Evolutionary conservation across 306 rosid genomes (phyloP), one percentile per base, ranked within the genome.

Genomic region (Sophora flavescens): DNA sequence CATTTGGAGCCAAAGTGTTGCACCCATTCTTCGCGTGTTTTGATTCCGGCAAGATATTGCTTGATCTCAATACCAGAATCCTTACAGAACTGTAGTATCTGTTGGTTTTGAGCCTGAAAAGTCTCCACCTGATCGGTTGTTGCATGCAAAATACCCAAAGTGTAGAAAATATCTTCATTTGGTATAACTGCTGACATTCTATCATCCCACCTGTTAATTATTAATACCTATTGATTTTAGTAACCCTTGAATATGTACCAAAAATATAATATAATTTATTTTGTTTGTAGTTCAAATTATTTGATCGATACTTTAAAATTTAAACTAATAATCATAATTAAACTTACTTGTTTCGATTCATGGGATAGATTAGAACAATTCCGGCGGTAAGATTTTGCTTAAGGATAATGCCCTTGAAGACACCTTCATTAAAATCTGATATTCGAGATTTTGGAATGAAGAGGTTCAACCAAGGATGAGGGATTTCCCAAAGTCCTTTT

Each of bases 391-490:
- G 52, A 6, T 78, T 85, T 17, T 82, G 83, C 14, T 86, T 83
- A n/a, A 78, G 84, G 75, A 88, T 28, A 33, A 90, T 90, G 76
- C 57, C 68, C 42, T 61, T 77, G 73, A 83, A 88, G 41, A 90
- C 93, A 3, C 88, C 87, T 0, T 77, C 60, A 65, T 88, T 53
- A 6, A 90, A 86, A 30, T 85, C 86, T 1, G 30, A 36, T 4
- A 90, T 79, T 41, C 65, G 75, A 33, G 96, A 90, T 75, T 79
- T 83, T 2, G 96, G 96, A 12, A 90, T 15, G 38, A 90, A 86
- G 48, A 90, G 66, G 77, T 88, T 87, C 6, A 90, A 2, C 91
- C 93, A 86, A 41, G 96, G 96, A 77, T 90, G 96, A 48, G 96
- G 78, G 54, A 79, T 58, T 0, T 88, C 87, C 93, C 91, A 86